These are phyloP conservation scores for Nothomitra cinnamomea DNA, from an alignment of 2,329 filamentous ascomycete species.

Conservation along the genomic window DNA sequence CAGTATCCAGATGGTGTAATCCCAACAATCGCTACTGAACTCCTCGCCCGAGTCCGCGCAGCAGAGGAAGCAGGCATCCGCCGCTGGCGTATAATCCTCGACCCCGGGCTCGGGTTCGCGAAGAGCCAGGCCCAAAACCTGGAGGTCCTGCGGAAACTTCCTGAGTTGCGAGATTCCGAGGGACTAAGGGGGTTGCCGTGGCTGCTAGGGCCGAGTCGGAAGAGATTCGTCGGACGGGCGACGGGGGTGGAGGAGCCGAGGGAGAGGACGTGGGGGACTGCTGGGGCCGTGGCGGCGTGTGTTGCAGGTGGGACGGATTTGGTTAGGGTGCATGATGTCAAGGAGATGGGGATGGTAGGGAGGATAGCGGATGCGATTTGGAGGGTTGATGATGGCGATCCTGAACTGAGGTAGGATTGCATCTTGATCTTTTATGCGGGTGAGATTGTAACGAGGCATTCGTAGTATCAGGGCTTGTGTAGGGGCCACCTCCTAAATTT, in stretches of 20 bases:
- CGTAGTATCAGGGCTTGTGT: no score
- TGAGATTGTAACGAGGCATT: no score
- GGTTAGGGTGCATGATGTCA: constrained; percentile 78
- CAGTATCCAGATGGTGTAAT: constrained; percentile 55
- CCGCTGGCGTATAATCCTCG: constrained; percentile 86
- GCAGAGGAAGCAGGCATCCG: constrained; percentile 72
- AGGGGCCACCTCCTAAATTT: no score
- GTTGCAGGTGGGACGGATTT: constrained; percentile 81
- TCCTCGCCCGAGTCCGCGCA: constrained; percentile 49
- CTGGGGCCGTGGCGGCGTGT: constrained; percentile 71
- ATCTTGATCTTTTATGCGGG: no score
- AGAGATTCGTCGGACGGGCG: constrained; percentile 70
- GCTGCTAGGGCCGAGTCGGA: constrained; percentile 78
- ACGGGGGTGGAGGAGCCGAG: constrained; percentile 57
- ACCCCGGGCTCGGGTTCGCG: constrained; percentile 88
- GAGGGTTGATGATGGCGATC: not conserved
- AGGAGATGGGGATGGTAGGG: constrained; percentile 69
- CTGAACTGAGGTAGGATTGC: no score
- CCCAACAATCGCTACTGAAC: constrained; percentile 46
- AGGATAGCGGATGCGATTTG: constrained; percentile 91
- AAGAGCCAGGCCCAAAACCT: constrained; percentile 72
- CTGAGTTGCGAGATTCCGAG: constrained; percentile 45
- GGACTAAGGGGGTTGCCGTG: constrained; percentile 60
- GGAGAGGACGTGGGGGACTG: constrained; percentile 69
- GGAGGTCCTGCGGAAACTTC: constrained; percentile 52